These are phyloP conservation scores for Neurospora discreta DNA, from an alignment of 495 filamentous ascomycete species.

Conservation along the genomic window DNA sequence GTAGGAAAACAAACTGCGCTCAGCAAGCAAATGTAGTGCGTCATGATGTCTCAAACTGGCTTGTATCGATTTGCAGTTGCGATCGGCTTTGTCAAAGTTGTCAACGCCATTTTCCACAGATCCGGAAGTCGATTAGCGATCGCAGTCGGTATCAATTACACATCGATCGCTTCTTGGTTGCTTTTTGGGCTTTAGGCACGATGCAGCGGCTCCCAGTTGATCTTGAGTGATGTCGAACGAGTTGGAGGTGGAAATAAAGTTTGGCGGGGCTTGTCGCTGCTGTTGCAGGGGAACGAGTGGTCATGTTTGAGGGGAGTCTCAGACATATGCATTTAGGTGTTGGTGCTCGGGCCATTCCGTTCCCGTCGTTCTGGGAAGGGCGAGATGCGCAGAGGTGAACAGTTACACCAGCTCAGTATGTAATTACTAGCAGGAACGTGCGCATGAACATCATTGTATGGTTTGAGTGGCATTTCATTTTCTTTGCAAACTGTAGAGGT, in stretches of 20 bases:
- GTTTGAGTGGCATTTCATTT: not conserved
- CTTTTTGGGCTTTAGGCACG: not conserved
- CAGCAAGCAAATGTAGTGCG: not conserved
- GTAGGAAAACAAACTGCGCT: not conserved
- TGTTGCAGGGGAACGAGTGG: not conserved
- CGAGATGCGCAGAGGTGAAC: not conserved
- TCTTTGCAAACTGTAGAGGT: not conserved
- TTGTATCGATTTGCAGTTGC: not conserved
- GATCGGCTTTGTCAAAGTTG: not conserved
- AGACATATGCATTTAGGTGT: not conserved
- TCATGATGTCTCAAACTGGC: not conserved
- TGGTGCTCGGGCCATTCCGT: not conserved
- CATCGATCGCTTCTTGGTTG: not conserved
- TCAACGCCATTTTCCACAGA: not conserved
- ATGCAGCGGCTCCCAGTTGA: not conserved
- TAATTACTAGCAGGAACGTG: not conserved
- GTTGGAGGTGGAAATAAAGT: slow-evolving; percentile 5
- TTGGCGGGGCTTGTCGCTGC: not conserved
- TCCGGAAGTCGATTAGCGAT: not conserved
- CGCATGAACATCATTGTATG: not conserved
- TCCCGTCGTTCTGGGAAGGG: not conserved
- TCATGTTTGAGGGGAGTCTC: not conserved
- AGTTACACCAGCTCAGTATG: not conserved
- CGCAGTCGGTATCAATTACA: not conserved
- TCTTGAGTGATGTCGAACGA: not conserved